Base-by-base conservation (phyloP, 345 rosid species). In the Ceriops tagal region DNA sequence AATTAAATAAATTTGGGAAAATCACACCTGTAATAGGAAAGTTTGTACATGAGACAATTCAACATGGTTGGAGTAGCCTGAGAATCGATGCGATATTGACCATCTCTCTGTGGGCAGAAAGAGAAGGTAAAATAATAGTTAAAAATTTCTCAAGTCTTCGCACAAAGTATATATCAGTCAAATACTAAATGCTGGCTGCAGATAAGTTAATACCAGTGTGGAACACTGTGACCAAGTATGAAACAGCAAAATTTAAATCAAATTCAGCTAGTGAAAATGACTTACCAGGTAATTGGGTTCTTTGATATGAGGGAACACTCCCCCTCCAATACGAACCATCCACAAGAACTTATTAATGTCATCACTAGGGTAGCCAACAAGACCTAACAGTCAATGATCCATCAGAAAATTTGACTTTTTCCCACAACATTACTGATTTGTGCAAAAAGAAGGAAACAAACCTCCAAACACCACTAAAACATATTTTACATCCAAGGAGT, bases 281-380 rank as follows among this genome's bases (percentile, higher is more conserved):
- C 73, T 71, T 82, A 93, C 98, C 79, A 93, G 85, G 78, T 93
- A 93, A 84, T 93, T 96, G 10, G 98, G 91, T 80, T 93, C 98
- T 82, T 90, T 91, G 68, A 93, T 95, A 80, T 95, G 99, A 69
- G 99, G 97, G 78, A 92, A 95, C 53, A 87, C 98, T 6, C 99
- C 99, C 35, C 99, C 99, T 81, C 99, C 99, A 27, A 95, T 95
- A 30, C 99, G 96, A 49, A 95, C 99, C 99, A 95, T 95, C 99
- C 99, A 95, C 67, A 95, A 77, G 88, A 95, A 95, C 77, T 95
- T 95, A 72, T 95, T 95, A 68, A 95, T 92, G 76, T 95, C 99
- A 74, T 95, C 99, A 76, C 99, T 95, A 35, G 99, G 92, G 82
- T 95, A 95, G 80, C 99, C 99, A 77, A 92, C 93, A 63, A 95